These are phyloP conservation scores for Pythium periplocum DNA, from an alignment of 352 stramenopile genomes.

Conservation along the genomic window DNA sequence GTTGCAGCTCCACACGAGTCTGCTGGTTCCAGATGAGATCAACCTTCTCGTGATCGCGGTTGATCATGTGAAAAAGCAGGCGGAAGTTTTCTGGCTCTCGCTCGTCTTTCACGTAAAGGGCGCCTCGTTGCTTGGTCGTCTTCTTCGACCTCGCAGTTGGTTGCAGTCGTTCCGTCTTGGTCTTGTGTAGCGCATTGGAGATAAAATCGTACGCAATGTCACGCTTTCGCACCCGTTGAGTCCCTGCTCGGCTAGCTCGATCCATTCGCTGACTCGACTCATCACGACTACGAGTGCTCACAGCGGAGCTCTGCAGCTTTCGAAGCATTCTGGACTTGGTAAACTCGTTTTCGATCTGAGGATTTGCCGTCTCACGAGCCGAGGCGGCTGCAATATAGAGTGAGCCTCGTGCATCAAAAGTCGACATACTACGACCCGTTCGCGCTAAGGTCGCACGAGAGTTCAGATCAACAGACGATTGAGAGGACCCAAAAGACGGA, in stretches of 20 bases:
- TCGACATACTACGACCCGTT: conserved; percentile 14
- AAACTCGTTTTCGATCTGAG: conserved; percentile 53
- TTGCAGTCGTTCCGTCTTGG: conserved; percentile 25
- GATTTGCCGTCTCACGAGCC: conserved; percentile 33
- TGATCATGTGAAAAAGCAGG: conserved; percentile 93
- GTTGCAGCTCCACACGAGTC: conserved; percentile 87
- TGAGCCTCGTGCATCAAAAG: conserved; percentile 30
- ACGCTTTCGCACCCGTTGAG: conserved; percentile 51
- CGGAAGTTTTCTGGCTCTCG: conserved; percentile 88
- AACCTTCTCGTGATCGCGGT: conserved; percentile 87
- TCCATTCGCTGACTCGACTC: neutral
- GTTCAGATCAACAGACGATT: neutral
- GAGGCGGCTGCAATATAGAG: conserved; percentile 15
- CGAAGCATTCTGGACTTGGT: conserved; percentile 59
- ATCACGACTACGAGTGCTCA: conserved; percentile 12
- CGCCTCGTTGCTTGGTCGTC: conserved; percentile 9
- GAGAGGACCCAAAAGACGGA: neutral
- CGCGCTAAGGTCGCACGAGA: neutral
- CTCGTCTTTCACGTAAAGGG: conserved; percentile 10
- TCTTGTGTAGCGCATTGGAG: conserved; percentile 25
- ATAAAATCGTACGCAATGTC: conserved; percentile 64
- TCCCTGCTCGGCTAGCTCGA: conserved; percentile 1
- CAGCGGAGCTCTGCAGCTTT: conserved; percentile 51
- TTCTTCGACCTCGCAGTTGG: conserved; percentile 19
- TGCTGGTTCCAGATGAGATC: conserved; percentile 93